phyloP scores from a whole-genome alignment of 2,329 filamentous ascomycete species.

The Nemania sp. region DNA sequence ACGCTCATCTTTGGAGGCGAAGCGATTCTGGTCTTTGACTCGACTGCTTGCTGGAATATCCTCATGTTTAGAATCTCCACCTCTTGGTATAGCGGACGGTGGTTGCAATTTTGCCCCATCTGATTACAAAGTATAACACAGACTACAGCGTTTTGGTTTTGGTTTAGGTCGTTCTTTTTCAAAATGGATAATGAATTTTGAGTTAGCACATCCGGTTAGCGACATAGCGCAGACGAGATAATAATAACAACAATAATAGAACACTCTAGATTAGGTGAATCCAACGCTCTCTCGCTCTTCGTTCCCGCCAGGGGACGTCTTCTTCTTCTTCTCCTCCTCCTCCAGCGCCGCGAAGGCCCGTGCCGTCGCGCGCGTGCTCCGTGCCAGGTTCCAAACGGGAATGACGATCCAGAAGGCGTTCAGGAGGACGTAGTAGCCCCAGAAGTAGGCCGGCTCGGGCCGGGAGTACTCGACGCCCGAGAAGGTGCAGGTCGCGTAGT shows the following conservation, averaged over 20 bases:
- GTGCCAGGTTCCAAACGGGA: constrained; percentile 40
- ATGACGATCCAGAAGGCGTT: constrained; percentile 61
- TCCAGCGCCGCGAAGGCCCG: constrained; percentile 12
- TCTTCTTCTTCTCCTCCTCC: too few relatives aligned
- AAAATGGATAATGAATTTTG: background rate
- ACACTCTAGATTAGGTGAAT: background rate
- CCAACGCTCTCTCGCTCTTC: background rate
- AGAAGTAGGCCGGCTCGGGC: constrained; percentile 58
- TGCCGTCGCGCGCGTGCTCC: constrained; percentile 8
- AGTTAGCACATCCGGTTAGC: background rate
- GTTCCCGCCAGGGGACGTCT: background rate
- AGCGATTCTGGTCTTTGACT: background rate
- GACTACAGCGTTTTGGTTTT: background rate
- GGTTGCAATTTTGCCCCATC: background rate
- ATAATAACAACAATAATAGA: too few relatives aligned
- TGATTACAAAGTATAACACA: background rate
- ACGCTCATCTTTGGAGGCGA: background rate
- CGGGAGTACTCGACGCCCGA: constrained; percentile 51
- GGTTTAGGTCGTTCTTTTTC: background rate
- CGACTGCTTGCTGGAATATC: background rate
- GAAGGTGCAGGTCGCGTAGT: constrained; percentile 54
- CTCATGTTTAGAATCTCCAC: background rate
- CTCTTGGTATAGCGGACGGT: background rate
- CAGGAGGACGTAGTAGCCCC: constrained; percentile 56
- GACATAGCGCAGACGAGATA: background rate